Evolutionary conservation across 768 basidiomycete genomes (phyloP), one percentile per base, ranked within the genome.

Genomic region (Mycena galericulata): DNA sequence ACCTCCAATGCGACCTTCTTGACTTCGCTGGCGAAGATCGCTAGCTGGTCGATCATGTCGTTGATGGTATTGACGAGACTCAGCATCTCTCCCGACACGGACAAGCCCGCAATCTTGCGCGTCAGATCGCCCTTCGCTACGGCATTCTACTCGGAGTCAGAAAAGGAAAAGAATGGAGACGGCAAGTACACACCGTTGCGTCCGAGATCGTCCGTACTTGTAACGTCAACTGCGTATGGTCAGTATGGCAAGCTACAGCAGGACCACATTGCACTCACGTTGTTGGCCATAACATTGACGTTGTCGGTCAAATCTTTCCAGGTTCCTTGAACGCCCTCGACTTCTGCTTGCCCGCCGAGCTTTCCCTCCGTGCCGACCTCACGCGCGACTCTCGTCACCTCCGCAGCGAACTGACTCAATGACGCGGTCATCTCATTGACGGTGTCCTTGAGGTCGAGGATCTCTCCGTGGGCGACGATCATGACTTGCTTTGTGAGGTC

Each of bases 241-340:
- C 50, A 60, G 29, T 56, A 9, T 18, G 26, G 9, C 5, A 34
- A 38, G 38, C 2, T 1, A 40, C 29, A 30, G 20, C 1, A 27
- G 54, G 24, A 46, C 34, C n/a, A 41, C 53, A 49, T 56, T 34
- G 38, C 17, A 84, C 90, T 69, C 72, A 94, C 92, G 74, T 98
- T 98, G 45, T 90, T 90, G 45, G 96, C 96, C 96, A 97, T 97
- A 74, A 95, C 89, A 76, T 97, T 98, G 73, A 98, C 96, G 79
- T 95, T 96, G 76, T 97, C 95, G 54, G 96, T 97, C 81, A 98
- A 84, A 76, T 96, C 93, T 84, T 96, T 96, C 98, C 98, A 99
- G 0, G 95, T 97, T 54, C 98, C 98, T 66, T 95, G 94, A 49
- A 99, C 95, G 75, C 96, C 94, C 69, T 91, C 92, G 40, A 99